These are phyloP conservation scores for Actinomortierella ambigua DNA, from an alignment of 371 early-diverging fungal genomes.

Conservation along the genomic window DNA sequence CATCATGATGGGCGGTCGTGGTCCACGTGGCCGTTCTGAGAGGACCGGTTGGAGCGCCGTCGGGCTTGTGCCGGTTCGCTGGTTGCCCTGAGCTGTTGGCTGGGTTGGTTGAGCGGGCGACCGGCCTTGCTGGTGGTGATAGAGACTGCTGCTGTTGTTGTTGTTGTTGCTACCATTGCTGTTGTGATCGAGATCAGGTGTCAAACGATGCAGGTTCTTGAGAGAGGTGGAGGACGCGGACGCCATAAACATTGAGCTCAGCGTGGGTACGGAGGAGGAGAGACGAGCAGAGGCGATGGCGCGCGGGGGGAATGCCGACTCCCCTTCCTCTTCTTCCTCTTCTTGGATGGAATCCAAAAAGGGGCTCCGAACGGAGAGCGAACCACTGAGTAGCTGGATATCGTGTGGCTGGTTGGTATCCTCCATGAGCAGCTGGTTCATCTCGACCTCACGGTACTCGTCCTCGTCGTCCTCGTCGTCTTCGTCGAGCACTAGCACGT, in stretches of 20 bases:
- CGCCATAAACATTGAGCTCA: no score
- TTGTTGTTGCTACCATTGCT: no score
- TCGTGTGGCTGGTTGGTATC: conserved; percentile 6
- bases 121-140: no score
- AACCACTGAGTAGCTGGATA: conserved; percentile 42
- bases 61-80: no score
- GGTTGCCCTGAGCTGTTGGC: no score
- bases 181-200: no score
- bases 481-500: not conserved
- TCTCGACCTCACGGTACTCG: not conserved
- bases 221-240: no score
- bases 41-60: no score
- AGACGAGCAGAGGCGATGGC: not conserved
- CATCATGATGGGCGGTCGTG: conserved; percentile 30
- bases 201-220: no score
- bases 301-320: not conserved
- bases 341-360: conserved; percentile 43
- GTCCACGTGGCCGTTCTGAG: conserved; percentile 24
- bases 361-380: conserved; percentile 40
- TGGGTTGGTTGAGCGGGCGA: no score
- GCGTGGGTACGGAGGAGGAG: not conserved
- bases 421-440: no score
- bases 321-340: conserved; percentile 36
- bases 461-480: not conserved
- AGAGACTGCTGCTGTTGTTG: no score